Percentiles rank a stretch among this genome's conserved stretches.
These are phyloP conservation scores for Psilocybe subaeruginosa DNA, from an alignment of 768 basidiomycete species.

Conservation along the genomic window DNA sequence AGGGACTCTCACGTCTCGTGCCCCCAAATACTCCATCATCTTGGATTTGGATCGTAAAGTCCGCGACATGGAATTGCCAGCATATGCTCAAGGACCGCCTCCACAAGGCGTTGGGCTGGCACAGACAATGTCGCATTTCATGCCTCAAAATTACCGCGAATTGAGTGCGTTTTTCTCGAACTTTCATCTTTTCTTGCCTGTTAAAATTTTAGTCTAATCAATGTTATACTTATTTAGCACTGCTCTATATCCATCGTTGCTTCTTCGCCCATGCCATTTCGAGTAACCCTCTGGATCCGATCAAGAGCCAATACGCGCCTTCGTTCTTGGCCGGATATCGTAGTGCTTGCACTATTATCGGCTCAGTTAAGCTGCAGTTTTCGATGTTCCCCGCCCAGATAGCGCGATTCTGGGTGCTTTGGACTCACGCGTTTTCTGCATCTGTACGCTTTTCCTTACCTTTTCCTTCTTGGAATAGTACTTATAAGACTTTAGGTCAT, in stretches of 20 bases:
- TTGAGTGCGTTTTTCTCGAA: slow-evolving; percentile 48
- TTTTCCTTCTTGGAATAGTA: slow-evolving; percentile 1
- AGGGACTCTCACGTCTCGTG: slow-evolving; percentile 66
- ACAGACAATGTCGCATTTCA: slow-evolving; percentile 73
- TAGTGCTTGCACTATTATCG: slow-evolving; percentile 62
- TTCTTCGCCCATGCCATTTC: slow-evolving; percentile 77
- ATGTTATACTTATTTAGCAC: slow-evolving; percentile 39
- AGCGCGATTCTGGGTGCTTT: slow-evolving; percentile 70
- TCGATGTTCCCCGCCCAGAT: slow-evolving; percentile 57
- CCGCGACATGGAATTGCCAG: slow-evolving; percentile 69
- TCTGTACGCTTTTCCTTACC: slow-evolving; percentile 41
- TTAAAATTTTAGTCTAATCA: slow-evolving; percentile 1
- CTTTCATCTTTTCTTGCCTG: not conserved
- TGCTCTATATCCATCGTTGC: slow-evolving; percentile 74
- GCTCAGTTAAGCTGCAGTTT: slow-evolving; percentile 50
- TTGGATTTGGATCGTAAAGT: slow-evolving; percentile 69
- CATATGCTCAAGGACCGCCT: slow-evolving; percentile 55
- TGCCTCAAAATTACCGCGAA: slow-evolving; percentile 75
- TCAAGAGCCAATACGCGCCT: slow-evolving; percentile 67
- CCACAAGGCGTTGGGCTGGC: slow-evolving; percentile 54
- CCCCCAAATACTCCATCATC: slow-evolving; percentile 63
- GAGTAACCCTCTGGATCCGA: slow-evolving; percentile 66
- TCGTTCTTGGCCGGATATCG: slow-evolving; percentile 72
- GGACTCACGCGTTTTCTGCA: slow-evolving; percentile 74
- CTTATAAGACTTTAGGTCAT: slow-evolving; percentile 55